Evolutionary conservation across 441 rosid genomes (phyloP).

Genomic region (Gossypium schwendimanii): DNA sequence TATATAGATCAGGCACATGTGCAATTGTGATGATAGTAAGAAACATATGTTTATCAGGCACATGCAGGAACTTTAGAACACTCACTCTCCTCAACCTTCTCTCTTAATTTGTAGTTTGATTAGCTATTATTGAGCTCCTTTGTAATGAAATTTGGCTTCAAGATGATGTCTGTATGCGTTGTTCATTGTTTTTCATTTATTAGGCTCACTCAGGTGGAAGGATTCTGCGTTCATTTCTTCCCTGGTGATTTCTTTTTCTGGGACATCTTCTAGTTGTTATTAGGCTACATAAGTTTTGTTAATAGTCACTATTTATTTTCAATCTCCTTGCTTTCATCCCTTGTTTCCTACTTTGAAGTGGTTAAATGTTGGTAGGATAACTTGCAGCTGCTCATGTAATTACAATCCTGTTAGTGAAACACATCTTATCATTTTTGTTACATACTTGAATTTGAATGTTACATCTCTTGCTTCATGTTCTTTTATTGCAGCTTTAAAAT

Average conservation of each 20-base stretch:
- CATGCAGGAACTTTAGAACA: neutral
- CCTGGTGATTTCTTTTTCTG: too few relatives aligned
- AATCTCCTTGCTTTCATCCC: neutral
- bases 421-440: neutral
- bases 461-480: neutral
- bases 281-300: neutral
- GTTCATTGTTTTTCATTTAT: too few relatives aligned
- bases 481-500: neutral
- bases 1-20: neutral
- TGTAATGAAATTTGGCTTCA: neutral
- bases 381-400: neutral
- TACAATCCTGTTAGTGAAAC: neutral
- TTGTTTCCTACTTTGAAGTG: neutral
- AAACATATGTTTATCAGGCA: neutral
- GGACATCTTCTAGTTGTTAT: neutral
- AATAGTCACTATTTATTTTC: neutral
- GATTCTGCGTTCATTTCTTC: too few relatives aligned
- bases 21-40: neutral
- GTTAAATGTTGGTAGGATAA: neutral
- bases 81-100: neutral
- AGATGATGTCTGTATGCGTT: too few relatives aligned
- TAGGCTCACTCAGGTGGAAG: too few relatives aligned
- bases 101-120: neutral
- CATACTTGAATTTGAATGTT: neutral
- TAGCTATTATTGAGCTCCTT: neutral